Evolutionary conservation across 176 grass and related monocot genomes (phyloP).

Genomic region (Cocos nucifera): DNA sequence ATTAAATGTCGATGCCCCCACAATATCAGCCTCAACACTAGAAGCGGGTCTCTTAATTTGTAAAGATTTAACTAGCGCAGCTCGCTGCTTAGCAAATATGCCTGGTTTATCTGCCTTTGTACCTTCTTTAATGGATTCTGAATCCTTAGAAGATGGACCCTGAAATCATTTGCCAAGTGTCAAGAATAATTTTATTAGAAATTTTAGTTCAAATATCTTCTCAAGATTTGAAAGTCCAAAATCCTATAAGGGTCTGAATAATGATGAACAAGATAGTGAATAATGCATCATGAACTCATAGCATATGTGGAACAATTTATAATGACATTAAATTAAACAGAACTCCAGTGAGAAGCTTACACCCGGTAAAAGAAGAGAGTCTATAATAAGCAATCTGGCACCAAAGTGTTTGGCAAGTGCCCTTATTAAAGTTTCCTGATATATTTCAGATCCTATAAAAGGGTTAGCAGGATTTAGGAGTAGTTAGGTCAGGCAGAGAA

Average conservation of each 20-base stretch:
- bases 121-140: slow-evolving; percentile 64
- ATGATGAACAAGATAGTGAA: too few relatives aligned
- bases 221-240: too few relatives aligned
- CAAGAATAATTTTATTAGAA: background rate
- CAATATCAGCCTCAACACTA: slow-evolving; percentile 12
- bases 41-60: slow-evolving; percentile 17
- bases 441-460: slow-evolving; percentile 80
- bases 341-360: slow-evolving; percentile 46
- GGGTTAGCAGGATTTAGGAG: slow-evolving; percentile 4
- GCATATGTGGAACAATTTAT: background rate
- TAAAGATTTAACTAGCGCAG: slow-evolving; percentile 5
- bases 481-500: too few relatives aligned
- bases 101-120: slow-evolving; percentile 10
- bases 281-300: too few relatives aligned
- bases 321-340: background rate
- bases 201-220: too few relatives aligned
- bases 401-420: slow-evolving; percentile 70
- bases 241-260: too few relatives aligned
- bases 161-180: slow-evolving; percentile 22
- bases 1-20: slow-evolving; percentile 11
- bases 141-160: slow-evolving; percentile 70
- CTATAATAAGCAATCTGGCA: slow-evolving; percentile 74
- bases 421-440: slow-evolving; percentile 85
- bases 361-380: slow-evolving; percentile 50
- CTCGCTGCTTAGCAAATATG: slow-evolving; percentile 3